Evolutionary conservation across 495 filamentous ascomycete genomes (phyloP).

Genomic region (Neurospora hispaniola): DNA sequence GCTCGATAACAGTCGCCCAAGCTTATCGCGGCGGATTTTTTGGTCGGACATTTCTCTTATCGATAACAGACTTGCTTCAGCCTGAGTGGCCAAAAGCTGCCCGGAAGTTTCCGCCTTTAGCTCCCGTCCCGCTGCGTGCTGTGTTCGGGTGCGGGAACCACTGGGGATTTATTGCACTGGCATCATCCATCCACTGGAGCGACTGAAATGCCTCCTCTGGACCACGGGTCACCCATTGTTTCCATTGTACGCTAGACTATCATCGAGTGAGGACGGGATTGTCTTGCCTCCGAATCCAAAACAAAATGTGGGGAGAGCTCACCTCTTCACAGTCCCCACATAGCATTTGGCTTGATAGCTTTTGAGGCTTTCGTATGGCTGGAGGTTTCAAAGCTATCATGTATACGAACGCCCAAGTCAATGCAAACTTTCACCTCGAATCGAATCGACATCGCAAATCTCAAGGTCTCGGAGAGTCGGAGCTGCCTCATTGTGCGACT

Average conservation of each 20-base stretch:
- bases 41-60: not conserved
- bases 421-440: not conserved
- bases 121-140: not conserved
- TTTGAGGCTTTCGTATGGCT: not conserved
- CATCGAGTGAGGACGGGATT: too few relatives aligned
- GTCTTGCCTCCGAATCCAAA: too few relatives aligned
- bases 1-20: not conserved
- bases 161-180: not conserved
- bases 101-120: not conserved
- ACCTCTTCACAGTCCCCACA: not conserved
- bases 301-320: too few relatives aligned
- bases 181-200: not conserved
- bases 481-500: not conserved
- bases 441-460: not conserved
- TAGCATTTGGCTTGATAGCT: not conserved
- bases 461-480: not conserved
- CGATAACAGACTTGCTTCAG: not conserved
- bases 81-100: not conserved
- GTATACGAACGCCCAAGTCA: not conserved
- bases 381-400: not conserved
- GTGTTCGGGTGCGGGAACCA: not conserved
- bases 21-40: not conserved
- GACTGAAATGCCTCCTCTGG: not conserved
- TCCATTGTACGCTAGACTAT: not conserved
- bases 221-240: not conserved